These are phyloP conservation scores for Cairneyella variabilis DNA, from an alignment of 495 filamentous ascomycete genomes.

Conservation along the genomic window DNA sequence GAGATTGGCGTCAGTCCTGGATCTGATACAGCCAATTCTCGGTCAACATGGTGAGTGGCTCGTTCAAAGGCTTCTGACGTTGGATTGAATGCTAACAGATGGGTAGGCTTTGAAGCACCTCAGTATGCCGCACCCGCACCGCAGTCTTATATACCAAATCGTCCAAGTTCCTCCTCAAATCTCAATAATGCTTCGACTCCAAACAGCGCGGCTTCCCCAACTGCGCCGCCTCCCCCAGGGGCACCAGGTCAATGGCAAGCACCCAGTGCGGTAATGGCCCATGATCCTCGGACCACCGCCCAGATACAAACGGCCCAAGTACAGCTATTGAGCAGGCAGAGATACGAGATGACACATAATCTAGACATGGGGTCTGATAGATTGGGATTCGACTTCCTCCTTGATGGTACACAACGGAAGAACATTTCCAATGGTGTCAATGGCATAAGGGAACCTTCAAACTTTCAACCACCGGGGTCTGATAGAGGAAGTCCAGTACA, in stretches of 20 bases:
- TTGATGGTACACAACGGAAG: constrained; percentile 43
- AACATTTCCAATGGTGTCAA: constrained; percentile 23
- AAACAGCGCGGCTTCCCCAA: constrained; percentile 34
- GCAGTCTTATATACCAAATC: constrained; percentile 16
- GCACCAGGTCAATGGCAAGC: constrained; percentile 17
- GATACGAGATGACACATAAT: constrained; percentile 50
- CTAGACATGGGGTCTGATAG: constrained; percentile 56
- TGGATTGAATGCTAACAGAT: constrained; percentile 3
- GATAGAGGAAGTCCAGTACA: constrained; percentile 27
- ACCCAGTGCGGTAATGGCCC: constrained; percentile 10
- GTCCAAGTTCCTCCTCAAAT: constrained; percentile 21
- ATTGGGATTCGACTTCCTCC: constrained; percentile 65
- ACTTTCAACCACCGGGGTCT: constrained; percentile 29
- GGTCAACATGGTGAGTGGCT: constrained; percentile 27
- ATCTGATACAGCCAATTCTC: constrained; percentile 61
- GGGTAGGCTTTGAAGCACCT: constrained; percentile 17
- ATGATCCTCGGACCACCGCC: constrained; percentile 8
- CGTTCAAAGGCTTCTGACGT: not conserved
- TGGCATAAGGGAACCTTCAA: constrained; percentile 26
- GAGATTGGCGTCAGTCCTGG: constrained; percentile 55
- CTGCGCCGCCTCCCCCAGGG: not conserved
- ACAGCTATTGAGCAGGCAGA: constrained; percentile 43
- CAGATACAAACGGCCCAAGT: constrained; percentile 15
- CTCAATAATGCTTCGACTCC: constrained; percentile 31
- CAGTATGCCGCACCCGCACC: constrained; percentile 9